Percentiles rank a stretch among this genome's conserved stretches.
Conservation (phyloP, 148 eudicot genomes). For the Chenopodium quinoa region DNA sequence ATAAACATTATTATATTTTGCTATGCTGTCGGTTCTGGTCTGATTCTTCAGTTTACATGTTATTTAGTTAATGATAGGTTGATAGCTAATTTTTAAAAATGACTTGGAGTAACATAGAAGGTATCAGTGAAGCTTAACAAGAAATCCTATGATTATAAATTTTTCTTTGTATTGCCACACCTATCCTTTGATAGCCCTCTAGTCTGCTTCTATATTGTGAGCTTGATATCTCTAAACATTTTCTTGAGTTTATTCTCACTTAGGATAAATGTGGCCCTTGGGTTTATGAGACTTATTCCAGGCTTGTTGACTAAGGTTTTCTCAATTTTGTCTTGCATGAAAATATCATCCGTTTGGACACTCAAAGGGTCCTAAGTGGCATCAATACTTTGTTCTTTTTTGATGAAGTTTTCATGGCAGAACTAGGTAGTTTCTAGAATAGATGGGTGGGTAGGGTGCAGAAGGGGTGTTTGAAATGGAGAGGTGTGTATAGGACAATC, state of each 20-base stretch:
- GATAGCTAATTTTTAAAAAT: not conserved
- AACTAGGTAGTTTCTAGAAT: not conserved
- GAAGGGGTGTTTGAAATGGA: not conserved
- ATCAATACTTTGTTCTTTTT: not conserved
- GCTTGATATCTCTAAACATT: not conserved
- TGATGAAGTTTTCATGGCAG: not conserved
- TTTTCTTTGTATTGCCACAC: not conserved
- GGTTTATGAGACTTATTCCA: not conserved
- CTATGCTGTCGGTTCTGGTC: not conserved
- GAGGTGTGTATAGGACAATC: not conserved
- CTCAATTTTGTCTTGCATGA: not conserved
- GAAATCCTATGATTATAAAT: not conserved
- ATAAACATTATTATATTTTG: not conserved
- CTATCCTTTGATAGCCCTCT: not conserved
- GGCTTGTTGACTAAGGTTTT: not conserved
- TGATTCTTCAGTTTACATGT: not conserved
- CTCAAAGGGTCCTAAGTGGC: not conserved
- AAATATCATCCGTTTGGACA: not conserved
- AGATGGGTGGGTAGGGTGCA: not conserved
- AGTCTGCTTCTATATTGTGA: too few relatives aligned
- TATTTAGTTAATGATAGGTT: not conserved
- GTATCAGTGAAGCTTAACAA: not conserved
- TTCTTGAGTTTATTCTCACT: not conserved
- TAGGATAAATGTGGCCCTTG: not conserved
- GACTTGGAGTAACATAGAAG: not conserved